A percentile compares a stretch with the other conserved stretches of the same genome.
Conservation (phyloP, 2,329 filamentous ascomycete species). For the Acarospora socialis region DNA sequence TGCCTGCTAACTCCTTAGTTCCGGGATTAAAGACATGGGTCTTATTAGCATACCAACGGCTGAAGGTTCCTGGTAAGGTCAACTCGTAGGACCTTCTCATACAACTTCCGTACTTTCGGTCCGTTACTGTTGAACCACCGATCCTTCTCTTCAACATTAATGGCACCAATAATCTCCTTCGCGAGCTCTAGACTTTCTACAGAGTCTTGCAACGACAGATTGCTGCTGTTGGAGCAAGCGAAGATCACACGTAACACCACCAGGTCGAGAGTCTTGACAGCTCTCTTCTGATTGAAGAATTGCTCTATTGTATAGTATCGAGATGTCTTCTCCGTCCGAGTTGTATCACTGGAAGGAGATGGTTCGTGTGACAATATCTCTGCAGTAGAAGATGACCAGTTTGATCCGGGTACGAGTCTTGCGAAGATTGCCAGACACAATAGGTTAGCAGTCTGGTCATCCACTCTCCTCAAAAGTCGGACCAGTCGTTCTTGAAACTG, state of each 20-base stretch:
- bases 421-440: constrained; percentile 29
- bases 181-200: constrained; percentile 25
- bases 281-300: constrained; percentile 27
- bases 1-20: constrained; percentile 1
- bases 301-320: too few relatives aligned
- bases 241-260: constrained; percentile 27
- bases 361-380: too few relatives aligned
- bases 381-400: too few relatives aligned
- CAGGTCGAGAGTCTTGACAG: constrained; percentile 27
- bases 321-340: constrained; percentile 14
- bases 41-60: constrained; percentile 20
- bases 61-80: constrained; percentile 20
- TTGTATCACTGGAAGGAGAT: too few relatives aligned
- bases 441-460: constrained; percentile 27
- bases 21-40: background rate
- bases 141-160: constrained; percentile 21
- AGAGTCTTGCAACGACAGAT: constrained; percentile 17
- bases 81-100: constrained; percentile 23
- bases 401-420: constrained; percentile 20
- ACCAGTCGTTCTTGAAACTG: constrained; percentile 19
- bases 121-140: constrained; percentile 22
- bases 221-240: constrained; percentile 24
- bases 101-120: constrained; percentile 24
- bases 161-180: constrained; percentile 22
- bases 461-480: constrained; percentile 24